Evolutionary conservation across 257 asterid species (phyloP).

Genomic region (Rhazya stricta): DNA sequence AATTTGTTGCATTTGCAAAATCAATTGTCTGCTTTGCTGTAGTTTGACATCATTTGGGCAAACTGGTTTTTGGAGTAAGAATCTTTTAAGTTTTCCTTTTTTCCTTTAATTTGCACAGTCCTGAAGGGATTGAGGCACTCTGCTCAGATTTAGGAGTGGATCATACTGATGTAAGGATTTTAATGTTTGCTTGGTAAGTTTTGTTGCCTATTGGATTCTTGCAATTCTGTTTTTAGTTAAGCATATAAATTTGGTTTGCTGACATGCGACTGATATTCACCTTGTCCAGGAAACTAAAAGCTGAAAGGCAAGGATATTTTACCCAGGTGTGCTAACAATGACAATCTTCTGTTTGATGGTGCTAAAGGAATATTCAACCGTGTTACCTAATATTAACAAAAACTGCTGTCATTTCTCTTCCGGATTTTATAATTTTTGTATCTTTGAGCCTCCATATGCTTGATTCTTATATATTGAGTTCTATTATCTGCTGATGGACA

Average conservation of each 20-base stretch:
- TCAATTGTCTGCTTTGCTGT: not conserved
- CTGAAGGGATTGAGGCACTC: slow-evolving; percentile 83
- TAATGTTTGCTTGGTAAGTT: slow-evolving; percentile 90
- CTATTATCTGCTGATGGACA: not conserved
- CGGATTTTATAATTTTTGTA: not conserved
- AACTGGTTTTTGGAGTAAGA: not conserved
- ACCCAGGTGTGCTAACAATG: slow-evolving; percentile 51
- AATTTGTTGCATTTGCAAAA: not conserved
- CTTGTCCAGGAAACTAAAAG: slow-evolving; percentile 79
- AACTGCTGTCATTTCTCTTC: not conserved
- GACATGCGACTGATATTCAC: slow-evolving; percentile 20
- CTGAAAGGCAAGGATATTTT: slow-evolving; percentile 90
- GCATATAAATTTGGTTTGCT: slow-evolving; percentile 5
- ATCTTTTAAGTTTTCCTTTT: not conserved
- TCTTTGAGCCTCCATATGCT: not conserved
- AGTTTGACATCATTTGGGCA: not conserved
- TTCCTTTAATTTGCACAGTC: slow-evolving; percentile 40
- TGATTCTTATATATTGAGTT: not conserved
- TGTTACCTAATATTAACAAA: not conserved
- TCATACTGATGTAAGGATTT: slow-evolving; percentile 72
- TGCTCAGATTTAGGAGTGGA: slow-evolving; percentile 77
- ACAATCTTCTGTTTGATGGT: slow-evolving; percentile 1
- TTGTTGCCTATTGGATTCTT: slow-evolving; percentile 11
- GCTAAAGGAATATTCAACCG: slow-evolving; percentile 2
- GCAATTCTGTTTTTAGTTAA: slow-evolving; percentile 8